Evolutionary conservation across 2,329 filamentous ascomycete genomes (phyloP).

Genomic region (Penicillium sp.): DNA sequence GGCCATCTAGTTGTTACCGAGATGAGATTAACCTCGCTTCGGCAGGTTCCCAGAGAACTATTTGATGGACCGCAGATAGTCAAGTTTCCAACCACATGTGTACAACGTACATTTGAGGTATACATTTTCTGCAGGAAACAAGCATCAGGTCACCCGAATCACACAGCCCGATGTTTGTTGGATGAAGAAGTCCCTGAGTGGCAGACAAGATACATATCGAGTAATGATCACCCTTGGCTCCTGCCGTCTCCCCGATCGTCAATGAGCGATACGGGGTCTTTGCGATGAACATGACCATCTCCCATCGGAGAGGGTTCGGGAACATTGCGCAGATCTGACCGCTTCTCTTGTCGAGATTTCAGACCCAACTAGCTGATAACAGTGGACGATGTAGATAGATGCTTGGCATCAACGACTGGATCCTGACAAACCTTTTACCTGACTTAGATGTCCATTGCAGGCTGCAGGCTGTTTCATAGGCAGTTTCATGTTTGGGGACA

Average conservation of each 20-base stretch:
- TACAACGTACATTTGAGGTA: constrained; percentile 11
- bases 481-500: constrained; percentile 3
- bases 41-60: neutral
- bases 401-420: neutral
- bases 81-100: constrained; percentile 8
- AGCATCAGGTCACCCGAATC: constrained; percentile 13
- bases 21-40: neutral
- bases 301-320: neutral
- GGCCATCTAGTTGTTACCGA: neutral
- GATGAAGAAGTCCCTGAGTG: neutral
- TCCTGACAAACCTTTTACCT: neutral
- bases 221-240: neutral
- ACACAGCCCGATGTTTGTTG: constrained; percentile 2
- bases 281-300: neutral
- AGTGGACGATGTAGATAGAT: too few relatives aligned
- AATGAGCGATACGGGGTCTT: neutral
- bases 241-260: neutral
- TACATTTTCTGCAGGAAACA: constrained; percentile 9
- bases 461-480: constrained; percentile 3
- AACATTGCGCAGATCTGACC: neutral
- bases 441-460: neutral
- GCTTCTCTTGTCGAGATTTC: neutral
- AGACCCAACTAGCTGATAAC: too few relatives aligned
- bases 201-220: neutral
- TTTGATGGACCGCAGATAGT: neutral